Evolutionary conservation across 208 protist species (phyloP), one percentile per base, ranked within the genome.

Genomic region (Wallacemonas sp.): DNA sequence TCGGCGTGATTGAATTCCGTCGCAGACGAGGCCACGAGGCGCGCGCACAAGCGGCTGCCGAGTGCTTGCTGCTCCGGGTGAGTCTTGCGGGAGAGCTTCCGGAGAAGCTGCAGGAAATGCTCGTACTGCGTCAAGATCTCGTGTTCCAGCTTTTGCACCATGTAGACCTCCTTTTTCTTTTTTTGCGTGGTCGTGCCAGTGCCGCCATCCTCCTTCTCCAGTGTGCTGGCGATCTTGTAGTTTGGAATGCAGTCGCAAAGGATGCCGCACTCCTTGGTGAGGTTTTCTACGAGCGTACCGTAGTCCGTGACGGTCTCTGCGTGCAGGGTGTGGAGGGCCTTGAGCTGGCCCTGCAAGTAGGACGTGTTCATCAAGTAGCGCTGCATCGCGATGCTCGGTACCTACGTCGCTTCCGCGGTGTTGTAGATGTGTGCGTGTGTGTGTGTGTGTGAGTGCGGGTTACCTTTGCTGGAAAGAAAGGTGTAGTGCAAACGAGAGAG

Each of bases 331-430:
- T 96, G 80, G 45, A 96, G 72, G 42, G 77, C 72, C 75, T 91
- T 92, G 22, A 96, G 62, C 39, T 81, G 74, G 62, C 82, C 82
- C 74, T 94, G 88, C 38, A 96, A 69, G 67, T 95, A 96, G 65
- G 85, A 90, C 82, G 88, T 96, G 59, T 96, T 96, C 91, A 96
- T 96, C 65, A 96, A 83, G 61, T 94, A 94, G 44, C 91, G 91
- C 74, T 96, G 88, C 91, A 96, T 96, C 51, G 22, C 36, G 6
- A 6, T 41, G n/a, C n/a, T n/a, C n/a, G n/a, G n/a, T n/a, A n/a
- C n/a, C n/a, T n/a, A n/a, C n/a, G n/a, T n/a, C n/a, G n/a, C n/a
- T n/a, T n/a, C n/a, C n/a, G 14, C 17, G 17, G 38, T 45, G 5
- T n/a, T 6, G 42, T 17, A 51, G n/a, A 12, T 8, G 26, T 19